Evolutionary conservation across 345 rosid species (phyloP), one percentile per base, ranked within the genome.

Genomic region (Euphorbia tirucalli): DNA sequence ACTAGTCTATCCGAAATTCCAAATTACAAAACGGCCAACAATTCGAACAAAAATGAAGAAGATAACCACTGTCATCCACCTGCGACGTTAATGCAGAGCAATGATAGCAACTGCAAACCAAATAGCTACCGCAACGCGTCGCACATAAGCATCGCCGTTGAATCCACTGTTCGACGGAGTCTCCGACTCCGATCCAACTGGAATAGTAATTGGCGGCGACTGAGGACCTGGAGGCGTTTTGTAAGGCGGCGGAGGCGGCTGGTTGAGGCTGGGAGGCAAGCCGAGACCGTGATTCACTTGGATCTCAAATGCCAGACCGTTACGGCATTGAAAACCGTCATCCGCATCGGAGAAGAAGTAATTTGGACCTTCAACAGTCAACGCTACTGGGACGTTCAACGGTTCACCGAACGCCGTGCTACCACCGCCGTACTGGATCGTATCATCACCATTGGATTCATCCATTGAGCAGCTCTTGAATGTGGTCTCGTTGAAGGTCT

Each of bases 231-330:
- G 88, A 19, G 90, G 86, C 72, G 74, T 80, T 8, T 62, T 65
- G 74, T 83, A 84, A 2, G 91, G 86, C 7, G 91, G 91, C 5
- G 91, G 91, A 14, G 90, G 94, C 21, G 91, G 94, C 75, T 87
- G 90, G 66, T 71, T 89, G 52, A 89, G 91, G 74, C 82, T 80
- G 22, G 90, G 87, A 19, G 91, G 94, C 77, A 85, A 74, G 64
- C 91, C 94, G 58, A 76, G 78, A 69, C 90, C 90, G 57, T 50
- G 90, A 37, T 73, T 74, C 69, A 86, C 90, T 30, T 65, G 61
- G 85, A 87, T 84, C 81, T 77, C 74, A 76, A 86, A 89, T 54
- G 88, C 85, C 88, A 89, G 69, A 46, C 94, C 90, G 0, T 32
- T 32, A 65, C 52, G 82, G 77, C 94, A 89, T 66, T 86, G 94